Evolutionary conservation across 495 filamentous ascomycete genomes (phyloP).

Genomic region (Schizothecium vesticola): DNA sequence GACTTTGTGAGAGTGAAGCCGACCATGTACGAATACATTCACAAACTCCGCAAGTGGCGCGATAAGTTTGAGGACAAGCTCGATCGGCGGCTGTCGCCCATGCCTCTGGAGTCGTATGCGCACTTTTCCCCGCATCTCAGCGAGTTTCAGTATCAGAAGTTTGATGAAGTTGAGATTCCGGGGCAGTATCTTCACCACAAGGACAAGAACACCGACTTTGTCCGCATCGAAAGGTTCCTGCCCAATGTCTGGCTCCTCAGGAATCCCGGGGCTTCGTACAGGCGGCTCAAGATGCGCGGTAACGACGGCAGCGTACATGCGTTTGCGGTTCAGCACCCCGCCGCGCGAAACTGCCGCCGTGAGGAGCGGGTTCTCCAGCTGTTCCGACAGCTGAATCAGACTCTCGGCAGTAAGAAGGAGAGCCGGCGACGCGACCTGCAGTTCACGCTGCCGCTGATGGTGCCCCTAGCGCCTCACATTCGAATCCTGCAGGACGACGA

Average conservation of each 20-base stretch:
- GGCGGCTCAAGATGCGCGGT: conserved; percentile 91
- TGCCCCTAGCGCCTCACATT: conserved; percentile 88
- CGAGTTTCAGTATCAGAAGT: conserved; percentile 94
- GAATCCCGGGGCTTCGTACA: conserved; percentile 80
- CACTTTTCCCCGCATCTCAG: conserved; percentile 80
- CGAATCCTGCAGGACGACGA: conserved; percentile 91
- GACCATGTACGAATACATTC: conserved; percentile 95
- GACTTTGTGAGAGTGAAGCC: conserved; percentile 93
- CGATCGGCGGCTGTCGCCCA: conserved; percentile 67
- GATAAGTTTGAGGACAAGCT: conserved; percentile 98
- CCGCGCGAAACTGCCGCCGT: conserved; percentile 80
- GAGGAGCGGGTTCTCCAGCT: conserved; percentile 94
- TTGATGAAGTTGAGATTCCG: conserved; percentile 96
- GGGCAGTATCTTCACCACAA: conserved; percentile 95
- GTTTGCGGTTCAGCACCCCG: conserved; percentile 93
- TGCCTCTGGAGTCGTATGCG: conserved; percentile 59
- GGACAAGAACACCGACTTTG: conserved; percentile 97
- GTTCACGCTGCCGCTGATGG: conserved; percentile 92
- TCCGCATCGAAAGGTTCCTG: conserved; percentile 92
- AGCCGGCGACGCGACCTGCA: conserved; percentile 87
- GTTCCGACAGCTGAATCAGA: conserved; percentile 96
- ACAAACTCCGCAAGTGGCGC: conserved; percentile 91
- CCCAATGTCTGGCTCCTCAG: conserved; percentile 90
- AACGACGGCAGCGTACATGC: conserved; percentile 93
- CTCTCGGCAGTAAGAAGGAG: conserved; percentile 85